phyloP scores from a whole-genome alignment of 148 eudicot genomes.

The Talinum fruticosum region DNA sequence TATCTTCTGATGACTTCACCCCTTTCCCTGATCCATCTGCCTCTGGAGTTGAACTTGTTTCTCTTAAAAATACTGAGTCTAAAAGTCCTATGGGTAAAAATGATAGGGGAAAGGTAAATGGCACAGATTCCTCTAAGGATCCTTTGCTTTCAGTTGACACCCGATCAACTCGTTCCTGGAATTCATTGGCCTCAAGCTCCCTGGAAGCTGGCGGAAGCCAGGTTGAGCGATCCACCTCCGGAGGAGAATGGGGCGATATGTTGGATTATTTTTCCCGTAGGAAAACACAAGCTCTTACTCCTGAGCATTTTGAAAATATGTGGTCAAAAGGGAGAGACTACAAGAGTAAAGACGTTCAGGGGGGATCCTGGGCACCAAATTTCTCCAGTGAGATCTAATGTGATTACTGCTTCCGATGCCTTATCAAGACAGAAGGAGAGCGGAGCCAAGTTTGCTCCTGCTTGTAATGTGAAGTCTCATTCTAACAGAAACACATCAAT shows the following conservation, averaged over 20 bases:
- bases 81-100: conserved; percentile 32
- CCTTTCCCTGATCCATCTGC: conserved; percentile 69
- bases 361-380: conserved; percentile 29
- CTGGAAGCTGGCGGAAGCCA: conserved; percentile 34
- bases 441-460: conserved; percentile 25
- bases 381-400: conserved; percentile 33
- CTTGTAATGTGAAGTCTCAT: conserved; percentile 24
- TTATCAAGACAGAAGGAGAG: conserved; percentile 36
- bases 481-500: conserved; percentile 25
- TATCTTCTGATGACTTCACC: conserved; percentile 54
- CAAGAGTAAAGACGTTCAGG: conserved; percentile 41
- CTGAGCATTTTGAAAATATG: conserved; percentile 90
- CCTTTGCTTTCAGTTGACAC: conserved; percentile 81
- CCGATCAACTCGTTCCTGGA: conserved; percentile 75
- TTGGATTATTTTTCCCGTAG: conserved; percentile 63
- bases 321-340: conserved; percentile 91
- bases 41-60: conserved; percentile 85
- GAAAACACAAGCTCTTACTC: conserved; percentile 84
- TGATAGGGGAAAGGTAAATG: conserved; percentile 33
- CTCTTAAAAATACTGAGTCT: conserved; percentile 50
- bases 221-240: conserved; percentile 52
- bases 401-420: conserved; percentile 29
- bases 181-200: conserved; percentile 45
- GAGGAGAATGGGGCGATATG: conserved; percentile 78
- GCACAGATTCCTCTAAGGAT: conserved; percentile 53